Conservation (phyloP, 306 rosid genomes). For the Malus asiatica region DNA sequence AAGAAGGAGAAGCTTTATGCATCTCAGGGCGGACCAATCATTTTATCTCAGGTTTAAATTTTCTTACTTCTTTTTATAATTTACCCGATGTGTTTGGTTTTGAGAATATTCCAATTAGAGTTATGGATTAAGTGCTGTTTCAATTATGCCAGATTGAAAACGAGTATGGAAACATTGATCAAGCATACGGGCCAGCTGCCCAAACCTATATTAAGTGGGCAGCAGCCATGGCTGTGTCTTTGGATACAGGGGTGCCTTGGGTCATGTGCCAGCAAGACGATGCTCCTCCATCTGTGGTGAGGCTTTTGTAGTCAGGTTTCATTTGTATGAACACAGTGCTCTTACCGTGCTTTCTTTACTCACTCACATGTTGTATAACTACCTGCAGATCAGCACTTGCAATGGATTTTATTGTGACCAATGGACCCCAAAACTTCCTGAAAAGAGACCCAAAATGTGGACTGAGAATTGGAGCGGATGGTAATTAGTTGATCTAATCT, state of each 20-base stretch:
- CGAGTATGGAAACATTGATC: slow-evolving; percentile 67
- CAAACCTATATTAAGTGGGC: slow-evolving; percentile 79
- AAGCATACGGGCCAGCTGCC: slow-evolving; percentile 52
- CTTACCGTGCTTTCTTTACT: neutral
- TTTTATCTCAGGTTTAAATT: slow-evolving; percentile 75
- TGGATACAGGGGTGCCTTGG: slow-evolving; percentile 97
- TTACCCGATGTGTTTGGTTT: neutral
- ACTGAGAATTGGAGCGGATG: slow-evolving; percentile 94
- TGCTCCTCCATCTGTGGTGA: slow-evolving; percentile 92
- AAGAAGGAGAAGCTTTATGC: slow-evolving; percentile 79
- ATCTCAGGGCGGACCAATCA: slow-evolving; percentile 90
- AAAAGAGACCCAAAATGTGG: slow-evolving; percentile 81
- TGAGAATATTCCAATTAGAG: neutral
- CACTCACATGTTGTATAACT: slow-evolving; percentile 8
- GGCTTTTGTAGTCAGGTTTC: slow-evolving; percentile 17
- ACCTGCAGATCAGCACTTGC: slow-evolving; percentile 76
- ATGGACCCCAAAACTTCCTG: slow-evolving; percentile 61
- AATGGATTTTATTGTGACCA: slow-evolving; percentile 89
- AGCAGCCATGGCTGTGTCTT: slow-evolving; percentile 77
- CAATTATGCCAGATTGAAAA: slow-evolving; percentile 58
- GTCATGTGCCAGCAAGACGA: slow-evolving; percentile 89
- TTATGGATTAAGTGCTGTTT: neutral
- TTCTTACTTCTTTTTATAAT: neutral
- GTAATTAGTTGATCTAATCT: slow-evolving; percentile 25
- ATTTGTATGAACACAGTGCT: neutral